Conservation (phyloP, 2,329 filamentous ascomycete genomes). For the Cercospora berteroae region DNA sequence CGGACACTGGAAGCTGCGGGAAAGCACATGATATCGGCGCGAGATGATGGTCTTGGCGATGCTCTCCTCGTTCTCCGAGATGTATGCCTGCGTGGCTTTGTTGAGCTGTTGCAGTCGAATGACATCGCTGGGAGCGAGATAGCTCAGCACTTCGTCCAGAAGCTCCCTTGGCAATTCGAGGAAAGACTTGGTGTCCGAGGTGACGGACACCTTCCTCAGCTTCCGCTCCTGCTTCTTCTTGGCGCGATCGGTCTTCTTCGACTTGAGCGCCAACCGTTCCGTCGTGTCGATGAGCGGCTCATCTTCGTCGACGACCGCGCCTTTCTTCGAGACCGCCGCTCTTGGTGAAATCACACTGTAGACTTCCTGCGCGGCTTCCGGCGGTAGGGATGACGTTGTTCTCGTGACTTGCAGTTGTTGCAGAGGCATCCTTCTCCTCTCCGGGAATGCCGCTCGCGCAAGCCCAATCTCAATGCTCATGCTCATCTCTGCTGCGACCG, state of each 20-base stretch:
- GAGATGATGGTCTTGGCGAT: conserved; percentile 48
- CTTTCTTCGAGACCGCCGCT: conserved; percentile 11
- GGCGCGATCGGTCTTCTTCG: conserved; percentile 54
- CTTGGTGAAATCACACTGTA: conserved; percentile 18
- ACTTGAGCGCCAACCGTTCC: conserved; percentile 48
- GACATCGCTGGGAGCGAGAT: conserved; percentile 53
- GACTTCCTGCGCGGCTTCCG: conserved; percentile 7
- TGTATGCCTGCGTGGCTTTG: conserved; percentile 45
- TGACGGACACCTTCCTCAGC: conserved; percentile 35
- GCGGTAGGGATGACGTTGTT: neutral
- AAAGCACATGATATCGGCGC: conserved; percentile 52
- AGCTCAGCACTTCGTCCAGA: conserved; percentile 48
- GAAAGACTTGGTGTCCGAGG: conserved; percentile 39
- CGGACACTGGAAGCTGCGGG: conserved; percentile 54
- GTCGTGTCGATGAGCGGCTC: conserved; percentile 54
- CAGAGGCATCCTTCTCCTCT: neutral
- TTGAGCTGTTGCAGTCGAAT: conserved; percentile 48
- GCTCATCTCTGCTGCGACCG: conserved; percentile 1
- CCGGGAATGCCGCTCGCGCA: neutral
- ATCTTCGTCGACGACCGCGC: conserved; percentile 35
- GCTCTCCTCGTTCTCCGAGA: conserved; percentile 45
- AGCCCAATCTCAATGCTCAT: neutral
- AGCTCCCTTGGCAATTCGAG: conserved; percentile 56
- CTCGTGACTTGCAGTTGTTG: neutral
- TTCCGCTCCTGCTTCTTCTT: conserved; percentile 41